These are phyloP conservation scores for Rhodocollybia butyracea DNA, from an alignment of 768 basidiomycete species.

Conservation along the genomic window DNA sequence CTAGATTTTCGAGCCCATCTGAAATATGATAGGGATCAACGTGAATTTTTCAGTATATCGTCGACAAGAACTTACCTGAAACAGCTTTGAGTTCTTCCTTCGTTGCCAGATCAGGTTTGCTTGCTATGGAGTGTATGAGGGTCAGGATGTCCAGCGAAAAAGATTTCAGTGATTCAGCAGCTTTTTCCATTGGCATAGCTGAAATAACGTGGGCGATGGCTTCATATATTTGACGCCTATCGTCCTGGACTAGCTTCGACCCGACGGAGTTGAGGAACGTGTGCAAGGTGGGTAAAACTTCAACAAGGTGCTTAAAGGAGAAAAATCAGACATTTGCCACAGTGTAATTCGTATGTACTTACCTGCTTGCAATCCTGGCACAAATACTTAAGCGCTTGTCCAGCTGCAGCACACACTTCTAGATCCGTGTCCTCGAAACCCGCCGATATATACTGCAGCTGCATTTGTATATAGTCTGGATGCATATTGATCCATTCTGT, in stretches of 20 bases:
- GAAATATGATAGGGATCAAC: too few species aligned
- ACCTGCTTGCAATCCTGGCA: constrained; percentile 96
- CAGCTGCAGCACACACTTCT: constrained; percentile 90
- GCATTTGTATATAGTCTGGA: constrained; percentile 79
- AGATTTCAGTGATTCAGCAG: constrained; percentile 80
- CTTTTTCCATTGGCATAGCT: constrained; percentile 87
- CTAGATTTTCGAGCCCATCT: constrained; percentile 91
- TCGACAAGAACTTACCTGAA: constrained; percentile 52
- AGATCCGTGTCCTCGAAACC: constrained; percentile 81
- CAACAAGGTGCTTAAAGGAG: constrained; percentile 70
- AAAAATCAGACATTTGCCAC: constrained; percentile 1
- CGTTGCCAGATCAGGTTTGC: constrained; percentile 49
- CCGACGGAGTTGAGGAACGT: constrained; percentile 82
- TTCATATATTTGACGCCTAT: constrained; percentile 89
- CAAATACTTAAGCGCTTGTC: constrained; percentile 93
- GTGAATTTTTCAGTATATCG: too few species aligned
- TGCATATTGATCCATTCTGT: constrained; percentile 95
- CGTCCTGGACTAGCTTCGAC: constrained; percentile 77
- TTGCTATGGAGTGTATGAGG: constrained; percentile 63
- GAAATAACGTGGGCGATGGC: constrained; percentile 95
- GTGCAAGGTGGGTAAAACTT: constrained; percentile 90
- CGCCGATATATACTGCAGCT: constrained; percentile 86
- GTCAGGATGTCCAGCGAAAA: constrained; percentile 86
- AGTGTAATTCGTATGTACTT: constrained; percentile 10
- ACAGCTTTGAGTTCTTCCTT: constrained; percentile 70